These are phyloP conservation scores for Trichoderma erinaceum DNA, from an alignment of 495 filamentous ascomycete genomes.

Conservation along the genomic window DNA sequence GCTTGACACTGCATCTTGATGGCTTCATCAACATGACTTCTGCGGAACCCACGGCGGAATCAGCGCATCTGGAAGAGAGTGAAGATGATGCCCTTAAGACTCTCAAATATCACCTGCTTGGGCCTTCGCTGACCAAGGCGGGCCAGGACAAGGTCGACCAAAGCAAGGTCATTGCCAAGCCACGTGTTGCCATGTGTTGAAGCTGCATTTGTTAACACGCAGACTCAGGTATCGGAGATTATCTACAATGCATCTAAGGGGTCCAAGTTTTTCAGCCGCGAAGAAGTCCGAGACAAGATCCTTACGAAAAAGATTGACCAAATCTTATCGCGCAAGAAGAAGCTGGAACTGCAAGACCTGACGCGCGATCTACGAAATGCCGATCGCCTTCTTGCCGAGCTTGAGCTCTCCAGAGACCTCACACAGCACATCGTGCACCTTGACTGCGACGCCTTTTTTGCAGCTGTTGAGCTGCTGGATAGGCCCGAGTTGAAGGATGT, in stretches of 20 bases:
- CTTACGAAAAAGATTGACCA: conserved; percentile 83
- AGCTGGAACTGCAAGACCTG: conserved; percentile 72
- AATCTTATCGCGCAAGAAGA: conserved; percentile 67
- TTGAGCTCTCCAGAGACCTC: conserved; percentile 76
- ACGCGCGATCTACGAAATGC: conserved; percentile 64
- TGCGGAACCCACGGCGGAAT: conserved; percentile 3
- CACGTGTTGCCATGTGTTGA: not conserved
- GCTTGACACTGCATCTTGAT: not conserved
- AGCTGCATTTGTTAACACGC: not conserved
- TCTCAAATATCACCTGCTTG: conserved; percentile 65
- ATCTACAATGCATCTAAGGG: conserved; percentile 97
- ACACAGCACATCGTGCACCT: conserved; percentile 80
- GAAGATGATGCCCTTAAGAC: conserved; percentile 26
- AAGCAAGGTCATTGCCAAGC: conserved; percentile 53
- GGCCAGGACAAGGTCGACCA: conserved; percentile 95
- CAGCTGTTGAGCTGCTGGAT: conserved; percentile 89
- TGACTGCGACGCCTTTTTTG: conserved; percentile 98
- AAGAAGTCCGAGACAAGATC: conserved; percentile 72
- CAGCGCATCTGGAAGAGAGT: not conserved
- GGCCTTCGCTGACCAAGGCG: conserved; percentile 88
- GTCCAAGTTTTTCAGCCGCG: conserved; percentile 93
- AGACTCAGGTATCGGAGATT: conserved; percentile 73
- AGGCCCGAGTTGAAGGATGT: conserved; percentile 81
- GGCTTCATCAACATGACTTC: conserved; percentile 8
- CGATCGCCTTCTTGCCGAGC: conserved; percentile 73